Base-by-base conservation (phyloP, 768 basidiomycete genomes). In the Hypholoma sublateritium region DNA sequence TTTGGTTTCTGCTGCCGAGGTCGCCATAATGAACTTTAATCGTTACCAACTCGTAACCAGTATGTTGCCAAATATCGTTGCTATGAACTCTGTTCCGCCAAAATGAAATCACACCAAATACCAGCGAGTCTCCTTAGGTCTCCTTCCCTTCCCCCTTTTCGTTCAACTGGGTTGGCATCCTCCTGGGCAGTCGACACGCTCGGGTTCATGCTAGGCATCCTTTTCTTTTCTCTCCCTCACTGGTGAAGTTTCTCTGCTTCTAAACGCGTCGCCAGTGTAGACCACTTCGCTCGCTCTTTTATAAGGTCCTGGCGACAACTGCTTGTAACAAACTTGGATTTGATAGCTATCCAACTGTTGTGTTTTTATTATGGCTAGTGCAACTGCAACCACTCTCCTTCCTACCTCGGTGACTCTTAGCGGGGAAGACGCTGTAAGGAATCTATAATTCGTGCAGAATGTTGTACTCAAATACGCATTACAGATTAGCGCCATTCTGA, bases 401-500 rank as follows among this genome's bases (percentile, higher is more conserved):
- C 59, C 73, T 53, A 66, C 56, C 16, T 59, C 60, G 42, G 49
- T 77, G 42, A 65, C 70, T 44, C 69, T 79, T 60, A 78, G 74
- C 57, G 67, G 70, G 57, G 71, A 79, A 64, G 70, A 69, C 57
- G 74, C 77, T 62, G 83, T 83, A 45, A 53, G 81, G 21, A 63
- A 28, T 49, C 8, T 17, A 55, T 22, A 21, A 35, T 14, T 41
- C n/a, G 13, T 32, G n/a, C 52, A 13, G 47, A 17, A 34, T 45
- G 2, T 34, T 34, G 35, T 11, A 32, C 42, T 52, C 36, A 28
- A n/a, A 42, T 50, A 28, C 45, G 5, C 19, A 3, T 35, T 24
- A 21, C 42, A 88, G 86, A 70, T 87, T 41, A 80, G 82, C 56
- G 70, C 75, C 60, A 66, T 89, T 41, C 73, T 90, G 44, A 73